phyloP scores from a whole-genome alignment of 1,284 basidiomycete genomes.

The Moesziomyces sp. region DNA sequence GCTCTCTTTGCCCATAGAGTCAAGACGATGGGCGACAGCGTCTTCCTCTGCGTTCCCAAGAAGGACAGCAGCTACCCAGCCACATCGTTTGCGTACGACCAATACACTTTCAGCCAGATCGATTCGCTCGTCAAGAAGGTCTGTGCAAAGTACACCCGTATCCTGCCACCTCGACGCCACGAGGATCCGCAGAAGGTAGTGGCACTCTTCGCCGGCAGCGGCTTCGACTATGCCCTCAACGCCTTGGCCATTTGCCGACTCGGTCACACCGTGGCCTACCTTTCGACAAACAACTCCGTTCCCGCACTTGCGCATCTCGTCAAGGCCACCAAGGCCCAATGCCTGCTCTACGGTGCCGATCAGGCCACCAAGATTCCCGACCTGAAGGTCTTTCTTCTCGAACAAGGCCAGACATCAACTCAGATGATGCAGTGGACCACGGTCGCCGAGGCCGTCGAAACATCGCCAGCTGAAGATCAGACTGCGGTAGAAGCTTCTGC shows the following conservation, averaged over 20 bases:
- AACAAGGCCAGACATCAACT: neutral
- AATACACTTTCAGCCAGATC: conserved; percentile 16
- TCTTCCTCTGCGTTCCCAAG: conserved; percentile 14
- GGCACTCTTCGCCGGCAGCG: conserved; percentile 9
- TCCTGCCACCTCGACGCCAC: conserved; percentile 3
- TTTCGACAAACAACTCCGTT: conserved; percentile 41
- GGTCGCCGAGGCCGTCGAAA: neutral
- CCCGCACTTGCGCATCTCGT: conserved; percentile 37
- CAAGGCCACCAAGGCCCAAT: conserved; percentile 4
- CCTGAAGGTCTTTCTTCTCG: neutral
- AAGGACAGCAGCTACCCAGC: neutral
- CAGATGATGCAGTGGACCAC: conserved; percentile 1
- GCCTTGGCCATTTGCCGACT: conserved; percentile 17
- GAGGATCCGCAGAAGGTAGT: neutral
- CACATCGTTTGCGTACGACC: conserved; percentile 10
- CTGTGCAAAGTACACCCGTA: conserved; percentile 5
- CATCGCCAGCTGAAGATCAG: conserved; percentile 1
- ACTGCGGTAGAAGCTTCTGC: neutral
- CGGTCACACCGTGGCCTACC: conserved; percentile 13
- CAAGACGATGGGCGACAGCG: conserved; percentile 2
- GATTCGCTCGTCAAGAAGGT: conserved; percentile 6
- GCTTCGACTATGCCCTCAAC: conserved; percentile 21
- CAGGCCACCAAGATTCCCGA: neutral
- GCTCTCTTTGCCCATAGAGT: conserved; percentile 15
- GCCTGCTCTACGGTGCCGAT: conserved; percentile 14